These are phyloP conservation scores for Trichoderma erinaceum DNA, from an alignment of 495 filamentous ascomycete species.

Conservation along the genomic window DNA sequence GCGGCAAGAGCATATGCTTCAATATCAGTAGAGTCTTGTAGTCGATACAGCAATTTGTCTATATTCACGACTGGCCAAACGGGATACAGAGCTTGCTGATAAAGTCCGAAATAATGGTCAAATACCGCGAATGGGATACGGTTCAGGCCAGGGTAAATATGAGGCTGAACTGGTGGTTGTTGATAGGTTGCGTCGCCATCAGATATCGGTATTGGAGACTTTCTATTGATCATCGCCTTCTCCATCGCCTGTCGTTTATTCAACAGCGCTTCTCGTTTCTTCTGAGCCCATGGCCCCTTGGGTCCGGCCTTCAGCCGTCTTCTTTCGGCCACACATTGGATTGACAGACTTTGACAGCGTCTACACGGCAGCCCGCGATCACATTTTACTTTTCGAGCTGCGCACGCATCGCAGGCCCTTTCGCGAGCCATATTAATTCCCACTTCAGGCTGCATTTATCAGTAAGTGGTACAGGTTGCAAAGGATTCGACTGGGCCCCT, in stretches of 20 bases:
- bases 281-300: constrained; percentile 1
- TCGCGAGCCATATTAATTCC: not conserved
- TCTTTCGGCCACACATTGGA: constrained; percentile 5
- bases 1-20: constrained; percentile 6
- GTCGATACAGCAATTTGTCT: not conserved
- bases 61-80: not conserved
- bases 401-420: constrained; percentile 3
- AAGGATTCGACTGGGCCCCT: not conserved
- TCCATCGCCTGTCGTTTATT: not conserved
- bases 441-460: not conserved
- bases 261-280: not conserved
- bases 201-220: not conserved
- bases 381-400: constrained; percentile 2
- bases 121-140: not conserved
- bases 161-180: not conserved
- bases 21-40: not conserved
- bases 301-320: not conserved
- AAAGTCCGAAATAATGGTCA: not conserved
- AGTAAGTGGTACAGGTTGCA: not conserved
- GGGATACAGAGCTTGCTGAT: not conserved
- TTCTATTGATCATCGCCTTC: not conserved
- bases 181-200: not conserved
- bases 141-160: not conserved
- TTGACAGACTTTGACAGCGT: not conserved
- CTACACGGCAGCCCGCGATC: not conserved